Base-by-base conservation (phyloP, 495 filamentous ascomycete species). In the Podospora tetraspora region DNA sequence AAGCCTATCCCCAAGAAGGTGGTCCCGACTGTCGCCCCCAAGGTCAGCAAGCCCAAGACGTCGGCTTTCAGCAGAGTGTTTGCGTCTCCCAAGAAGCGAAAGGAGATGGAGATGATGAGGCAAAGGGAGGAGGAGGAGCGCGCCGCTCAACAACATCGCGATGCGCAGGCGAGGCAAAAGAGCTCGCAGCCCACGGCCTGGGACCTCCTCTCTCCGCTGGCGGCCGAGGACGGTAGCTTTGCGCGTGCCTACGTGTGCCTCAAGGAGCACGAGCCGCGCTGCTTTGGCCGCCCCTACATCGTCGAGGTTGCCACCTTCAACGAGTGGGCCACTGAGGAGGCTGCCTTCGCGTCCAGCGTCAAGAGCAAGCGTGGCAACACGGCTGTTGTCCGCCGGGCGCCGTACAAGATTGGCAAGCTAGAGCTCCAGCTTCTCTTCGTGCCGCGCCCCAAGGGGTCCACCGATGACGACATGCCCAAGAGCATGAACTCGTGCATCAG, bases 401-500 rank as follows among this genome's bases (percentile, higher is more conserved):
- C 95, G 16, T 99, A 98, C 81, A 92, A 92, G 79, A 88, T 99
- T 72, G 95, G 92, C 52, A 96, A 97, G 79, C 82, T 99, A 59
- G 91, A 96, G 74, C 82, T 99, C 57, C 95, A 98, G 80, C 83
- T 98, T 7, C 81, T 98, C 7, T 99, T 95, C 74, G 93, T 99
- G 1, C 95, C 95, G 1, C 94, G 92, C 72, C 94, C 95, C 0
- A 91, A 91, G 81, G 91, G 90, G 57, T 85, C 88, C n/a, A 88
- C 89, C 66, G 94, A 97, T 67, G 93, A 96, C 34, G 95, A 97
- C 70, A 96, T 98, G 90, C 95, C 95, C 19, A 97, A 97, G 87
- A 97, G 94, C 79, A 96, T 99, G 92, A 94, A 91, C 75, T 88
- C 90, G 57, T 96, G 92, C 75, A 91, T 98, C 69, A 85, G 95